These are phyloP conservation scores for Dillenia turbinata DNA, from an alignment of 164 flowering plant species.

Conservation along the genomic window DNA sequence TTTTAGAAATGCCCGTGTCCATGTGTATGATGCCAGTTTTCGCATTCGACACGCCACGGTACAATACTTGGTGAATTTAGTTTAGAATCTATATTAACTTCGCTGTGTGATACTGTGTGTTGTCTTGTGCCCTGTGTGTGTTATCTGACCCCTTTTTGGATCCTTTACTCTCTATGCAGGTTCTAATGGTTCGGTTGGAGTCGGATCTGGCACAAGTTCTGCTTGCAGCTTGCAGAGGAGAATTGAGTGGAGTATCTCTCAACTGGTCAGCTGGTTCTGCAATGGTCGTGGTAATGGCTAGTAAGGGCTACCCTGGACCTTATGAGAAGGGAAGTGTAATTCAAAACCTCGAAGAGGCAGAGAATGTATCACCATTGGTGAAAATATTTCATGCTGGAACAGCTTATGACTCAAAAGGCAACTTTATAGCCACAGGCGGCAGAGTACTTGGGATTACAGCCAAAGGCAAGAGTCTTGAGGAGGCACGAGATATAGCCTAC, in stretches of 20 bases:
- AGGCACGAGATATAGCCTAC: slow-evolving; percentile 72
- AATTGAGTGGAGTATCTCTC: slow-evolving; percentile 51
- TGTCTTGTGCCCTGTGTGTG: too few species aligned
- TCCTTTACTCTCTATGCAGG: slow-evolving; percentile 35
- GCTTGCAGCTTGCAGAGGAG: slow-evolving; percentile 83
- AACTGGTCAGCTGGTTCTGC: slow-evolving; percentile 91
- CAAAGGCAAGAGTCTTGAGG: slow-evolving; percentile 57
- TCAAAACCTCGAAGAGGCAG: slow-evolving; percentile 70
- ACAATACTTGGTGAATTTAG: too few species aligned
- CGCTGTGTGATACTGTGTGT: too few species aligned
- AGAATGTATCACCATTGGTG: slow-evolving; percentile 50
- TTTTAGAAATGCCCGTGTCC: too few species aligned
- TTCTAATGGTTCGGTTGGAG: slow-evolving; percentile 84
- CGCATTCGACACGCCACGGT: too few species aligned
- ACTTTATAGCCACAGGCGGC: slow-evolving; percentile 72
- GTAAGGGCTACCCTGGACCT: slow-evolving; percentile 84
- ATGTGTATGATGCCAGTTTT: too few species aligned
- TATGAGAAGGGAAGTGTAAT: slow-evolving; percentile 72
- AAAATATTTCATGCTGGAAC: slow-evolving; percentile 94
- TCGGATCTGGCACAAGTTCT: slow-evolving; percentile 86
- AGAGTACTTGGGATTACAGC: slow-evolving; percentile 93
- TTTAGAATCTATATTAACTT: too few species aligned
- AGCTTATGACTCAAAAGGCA: slow-evolving; percentile 52
- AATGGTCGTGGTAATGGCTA: slow-evolving; percentile 98
- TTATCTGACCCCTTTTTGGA: neutral